Evolutionary conservation across 1,139 yeast species (phyloP), one percentile per base, ranked within the genome.

Genomic region (Yamadazyma diospyri): DNA sequence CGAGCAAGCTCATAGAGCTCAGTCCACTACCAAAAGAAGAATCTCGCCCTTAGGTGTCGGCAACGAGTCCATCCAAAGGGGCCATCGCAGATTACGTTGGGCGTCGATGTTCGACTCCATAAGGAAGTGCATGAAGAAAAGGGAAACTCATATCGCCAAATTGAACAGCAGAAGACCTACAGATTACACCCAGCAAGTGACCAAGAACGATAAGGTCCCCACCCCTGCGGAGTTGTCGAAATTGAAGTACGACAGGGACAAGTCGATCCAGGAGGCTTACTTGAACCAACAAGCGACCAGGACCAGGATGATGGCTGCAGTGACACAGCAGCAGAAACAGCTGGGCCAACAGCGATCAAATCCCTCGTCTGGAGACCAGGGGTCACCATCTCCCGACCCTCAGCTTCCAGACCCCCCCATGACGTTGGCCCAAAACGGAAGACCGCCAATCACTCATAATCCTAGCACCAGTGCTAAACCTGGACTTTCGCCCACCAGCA

Each of bases 91-190:
- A 35, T 65, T 92, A 38, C 71, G 97, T 39, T 94, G 56, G 97
- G 96, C 96, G 0, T 84, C 95, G 32, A 83, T 92, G 87, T 86
- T 92, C 65, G 98, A 94, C 54, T 97, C 95, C 1, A 82, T 92
- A 64, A 70, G 97, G 38, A 89, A 88, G 58, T 71, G 83, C 42
- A 87, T 89, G 82, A 78, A 86, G 45, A 89, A 87, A 53, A 72
- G 97, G 30, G 98, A 92, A 55, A 57, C 57, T 23, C 61, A 63
- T 2, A 45, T 53, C 3, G 63, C 72, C 4, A 67, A 68, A 42
- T 44, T 59, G 32, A 56, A 52, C 32, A 60, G 58, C 30, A 52
- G 66, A 36, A 57, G 60, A 35, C 43, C 55, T 13, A 37, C 53
- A 2, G 55, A 49, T 21, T 41, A 37, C 18, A 30, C 44, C 25